Evolutionary conservation across 805 yeast genomes (phyloP), one percentile per base, ranked within the genome.

Genomic region (Brettanomyces bruxellensis): DNA sequence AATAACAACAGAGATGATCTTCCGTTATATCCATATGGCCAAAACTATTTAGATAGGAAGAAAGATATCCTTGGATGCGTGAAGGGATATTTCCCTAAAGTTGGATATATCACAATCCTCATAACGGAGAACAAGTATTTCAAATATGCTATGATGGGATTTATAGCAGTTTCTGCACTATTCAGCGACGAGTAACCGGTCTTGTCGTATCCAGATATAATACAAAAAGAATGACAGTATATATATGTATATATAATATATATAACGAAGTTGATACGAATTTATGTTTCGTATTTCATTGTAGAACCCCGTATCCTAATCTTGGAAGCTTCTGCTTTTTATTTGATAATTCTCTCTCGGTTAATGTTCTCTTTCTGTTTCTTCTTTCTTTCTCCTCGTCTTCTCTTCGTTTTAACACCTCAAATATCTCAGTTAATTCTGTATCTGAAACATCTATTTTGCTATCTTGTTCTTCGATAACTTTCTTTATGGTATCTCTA

Each of bases 1-100:
- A 93, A 93, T 63, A 93, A 93, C 61, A 86, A 90, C 3, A 81
- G 85, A 45, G 95, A 93, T 65, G 99, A 93, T 65, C 72, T 93
- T 53, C 83, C 87, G 13, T 72, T 93, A 41, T 93, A 93, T 61
- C 85, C 89, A 1, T 73, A 78, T 52, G 79, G 78, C 46, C 90
- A 87, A 58, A 70, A 70, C 41, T 93, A 93, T 57, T 70, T 93
- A 56, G 81, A 86, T 55, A 81, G 90, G 52, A 75, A 80, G 38
- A 71, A 67, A 12, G 98, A 93, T 59, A 75, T 93, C 45, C 79
- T 87, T 6, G 98, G 98, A 2, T 80, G 89, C 2, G 99, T 91
- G n/a, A 83, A 83, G 65, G 97, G 85, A 1, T 93, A 90, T 61
- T 68, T 93, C 47, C 99, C 99, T 13, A 78, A 75, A 57, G 71